Percentiles rank a stretch among this genome's conserved stretches.
Conservation (phyloP, 2,329 filamentous ascomycete species). For the Neodidymelliopsis sp. region DNA sequence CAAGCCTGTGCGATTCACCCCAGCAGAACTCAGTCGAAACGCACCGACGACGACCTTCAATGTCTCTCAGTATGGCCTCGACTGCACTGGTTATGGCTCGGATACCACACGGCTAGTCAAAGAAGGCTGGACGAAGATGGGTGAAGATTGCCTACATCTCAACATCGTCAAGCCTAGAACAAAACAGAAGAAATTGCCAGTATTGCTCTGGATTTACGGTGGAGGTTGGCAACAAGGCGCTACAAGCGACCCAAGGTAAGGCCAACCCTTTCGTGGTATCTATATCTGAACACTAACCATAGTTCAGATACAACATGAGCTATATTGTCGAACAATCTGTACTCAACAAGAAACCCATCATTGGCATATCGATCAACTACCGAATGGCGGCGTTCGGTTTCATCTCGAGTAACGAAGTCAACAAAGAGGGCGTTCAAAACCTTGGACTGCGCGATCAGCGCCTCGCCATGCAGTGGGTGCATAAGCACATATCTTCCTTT, state of each 20-base stretch:
- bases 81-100: conserved; percentile 38
- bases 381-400: conserved; percentile 60
- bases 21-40: conserved; percentile 26
- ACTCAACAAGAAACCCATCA: conserved; percentile 39
- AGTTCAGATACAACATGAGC: conserved; percentile 38
- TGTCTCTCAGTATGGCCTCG: conserved; percentile 35
- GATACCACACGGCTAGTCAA: conserved; percentile 35
- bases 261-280: background rate
- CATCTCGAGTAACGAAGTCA: conserved; percentile 52
- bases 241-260: conserved; percentile 41
- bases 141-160: conserved; percentile 56
- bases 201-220: conserved; percentile 46
- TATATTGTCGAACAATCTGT: conserved; percentile 43
- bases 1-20: conserved; percentile 36
- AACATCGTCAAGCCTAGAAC: conserved; percentile 43
- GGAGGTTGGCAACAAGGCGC: conserved; percentile 45
- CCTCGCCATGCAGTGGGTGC: conserved; percentile 66
- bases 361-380: conserved; percentile 55
- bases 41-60: conserved; percentile 24
- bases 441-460: conserved; percentile 70
- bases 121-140: conserved; percentile 32
- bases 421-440: conserved; percentile 48
- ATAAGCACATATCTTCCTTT: conserved; percentile 61
- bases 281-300: background rate
- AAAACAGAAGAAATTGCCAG: conserved; percentile 29